Evolutionary conservation across 495 filamentous ascomycete genomes (phyloP), one percentile per base, ranked within the genome.

Genomic region (Penicillium nucicola): DNA sequence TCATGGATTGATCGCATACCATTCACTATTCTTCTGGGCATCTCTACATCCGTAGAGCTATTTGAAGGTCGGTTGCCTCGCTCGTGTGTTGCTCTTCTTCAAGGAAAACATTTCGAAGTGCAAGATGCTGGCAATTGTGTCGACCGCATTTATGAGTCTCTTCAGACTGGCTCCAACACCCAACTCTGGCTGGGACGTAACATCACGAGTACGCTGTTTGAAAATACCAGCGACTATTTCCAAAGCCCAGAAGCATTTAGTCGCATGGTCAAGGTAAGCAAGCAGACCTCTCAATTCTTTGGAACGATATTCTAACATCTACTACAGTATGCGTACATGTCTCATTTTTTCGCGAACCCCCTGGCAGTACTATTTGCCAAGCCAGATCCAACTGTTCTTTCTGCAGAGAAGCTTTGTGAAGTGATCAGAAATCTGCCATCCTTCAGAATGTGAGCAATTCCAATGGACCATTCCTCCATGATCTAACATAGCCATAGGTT

Each of bases 261-360:
- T 51, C 82, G 80, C 53, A 84, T 88, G 42, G 65, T 96, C 4
- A 95, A 96, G 77, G 89, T 92, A 71, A 61, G 64, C 45, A 71
- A 61, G 64, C 45, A 12, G 19, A n/a, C 1, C 15, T 30, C 31
- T 14, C 15, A 17, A 19, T 37, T 6, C 30, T 19, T 17, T n/a
- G 8, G 6, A 0, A 13, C 1, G 13, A 13, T 7, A 57, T 34
- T 38, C 55, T 63, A 51, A 64, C 18, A 6, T 15, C 9, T 41
- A 40, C 5, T 42, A 11, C 53, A 95, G 87, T 97, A 97, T 69
- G 82, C 85, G 12, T 92, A 93, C 56, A 97, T 98, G 92, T 90
- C 86, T 23, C 90, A 96, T 65, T 97, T 95, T 65, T 97, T 92
- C 61, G 88, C 88, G 34, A 96, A 97, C 64, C 82, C 89, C 0